phyloP scores from a whole-genome alignment of 306 rosid genomes.

The Vicia villosa region DNA sequence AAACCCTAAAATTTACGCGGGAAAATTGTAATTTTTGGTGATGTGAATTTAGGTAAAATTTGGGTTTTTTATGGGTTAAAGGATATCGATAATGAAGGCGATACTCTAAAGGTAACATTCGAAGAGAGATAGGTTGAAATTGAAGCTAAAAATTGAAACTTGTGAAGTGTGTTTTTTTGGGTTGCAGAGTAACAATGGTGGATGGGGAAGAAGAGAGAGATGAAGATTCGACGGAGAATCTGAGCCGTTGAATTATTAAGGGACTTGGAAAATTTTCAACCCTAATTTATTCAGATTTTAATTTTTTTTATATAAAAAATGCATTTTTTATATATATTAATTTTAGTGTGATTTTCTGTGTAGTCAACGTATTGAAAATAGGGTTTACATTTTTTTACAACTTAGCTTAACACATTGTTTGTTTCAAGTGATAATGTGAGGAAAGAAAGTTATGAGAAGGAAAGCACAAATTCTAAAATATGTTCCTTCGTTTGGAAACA shows the following conservation, averaged over 20 bases:
- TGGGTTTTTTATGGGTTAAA: constrained; percentile 41
- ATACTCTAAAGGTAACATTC: constrained; percentile 67
- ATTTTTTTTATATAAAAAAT: no score
- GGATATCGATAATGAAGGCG: constrained; percentile 52
- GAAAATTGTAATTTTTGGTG: constrained; percentile 44
- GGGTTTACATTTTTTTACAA: no score
- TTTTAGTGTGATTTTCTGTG: no score
- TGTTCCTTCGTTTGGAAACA: no score
- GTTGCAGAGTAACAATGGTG: constrained; percentile 33
- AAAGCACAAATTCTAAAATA: no score
- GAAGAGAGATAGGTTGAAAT: constrained; percentile 29
- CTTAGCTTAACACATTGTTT: no score
- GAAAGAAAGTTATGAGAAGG: no score
- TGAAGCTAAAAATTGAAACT: constrained; percentile 33
- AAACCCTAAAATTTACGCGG: constrained; percentile 53
- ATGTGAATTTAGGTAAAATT: constrained; percentile 44
- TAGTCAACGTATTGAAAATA: no score
- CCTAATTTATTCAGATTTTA: neutral
- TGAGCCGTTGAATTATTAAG: constrained; percentile 51
- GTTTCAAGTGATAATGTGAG: no score
- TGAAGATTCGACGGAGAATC: constrained; percentile 27
- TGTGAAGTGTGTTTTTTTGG: constrained; percentile 11
- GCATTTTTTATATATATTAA: no score
- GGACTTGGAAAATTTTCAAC: neutral
- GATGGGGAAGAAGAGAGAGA: constrained; percentile 18